Base-by-base conservation (phyloP, 306 rosid species). In the Canavalia gladiata region DNA sequence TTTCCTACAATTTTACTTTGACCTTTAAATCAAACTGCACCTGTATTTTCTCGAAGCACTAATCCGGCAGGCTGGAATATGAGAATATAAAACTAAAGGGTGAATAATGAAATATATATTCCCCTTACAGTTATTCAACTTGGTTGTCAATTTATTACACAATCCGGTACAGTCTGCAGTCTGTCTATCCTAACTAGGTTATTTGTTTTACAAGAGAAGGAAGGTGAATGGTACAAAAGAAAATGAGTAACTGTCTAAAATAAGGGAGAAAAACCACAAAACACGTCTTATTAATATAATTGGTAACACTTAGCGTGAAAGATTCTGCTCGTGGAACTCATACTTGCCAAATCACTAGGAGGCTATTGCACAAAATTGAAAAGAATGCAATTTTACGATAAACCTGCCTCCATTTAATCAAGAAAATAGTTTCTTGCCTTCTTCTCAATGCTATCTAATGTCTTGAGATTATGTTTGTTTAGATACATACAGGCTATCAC, bases 371-470 rank as follows among this genome's bases (percentile, higher is more conserved):
- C 29, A 51, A 67, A 66, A 30, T 78, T 67, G 58, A 35, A 62
- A 35, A 52, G 18, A 58, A 41, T 10, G 5, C 68, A 49, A 30
- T 2, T 71, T 35, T 31, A 51, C 70, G 18, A 54, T 7, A 71
- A 77, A 34, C 75, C 56, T 70, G 68, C 73, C 77, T 50, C 79
- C 74, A 18, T 45, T 62, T 33, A 30, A 60, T 62, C 5, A 76
- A 62, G 68, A 5, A 41, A 8, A 67, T 76, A n/a, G n/a, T 77
- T 47, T 68, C 50, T 41, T 67, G 54, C 54, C 54, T 67, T 67
- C 10, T 57, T 33, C 72, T 75, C 72, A 29, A 47, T 29, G 54
- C 39, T 35, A 33, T 54, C 35, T 10, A 69, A 18, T 33, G 34
- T 28, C 46, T 45, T 12, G 18, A 56, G 59, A 58, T 25, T 10